Evolutionary conservation across 306 rosid species (phyloP).

Genomic region (Cucurbita ficifolia): DNA sequence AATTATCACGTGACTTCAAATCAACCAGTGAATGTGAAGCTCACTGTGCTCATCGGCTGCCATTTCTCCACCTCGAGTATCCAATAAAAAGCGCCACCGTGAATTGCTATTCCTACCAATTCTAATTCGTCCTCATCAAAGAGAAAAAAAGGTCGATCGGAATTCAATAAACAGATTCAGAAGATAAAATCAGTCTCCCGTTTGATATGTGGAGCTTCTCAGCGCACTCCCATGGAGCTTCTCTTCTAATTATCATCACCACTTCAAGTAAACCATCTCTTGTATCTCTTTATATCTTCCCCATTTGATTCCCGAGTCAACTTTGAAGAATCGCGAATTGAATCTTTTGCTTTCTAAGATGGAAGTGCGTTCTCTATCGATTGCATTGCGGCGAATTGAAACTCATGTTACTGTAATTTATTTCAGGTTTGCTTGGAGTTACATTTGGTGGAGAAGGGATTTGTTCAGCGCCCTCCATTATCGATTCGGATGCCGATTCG

Average conservation of each 20-base stretch:
- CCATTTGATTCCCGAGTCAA: not conserved
- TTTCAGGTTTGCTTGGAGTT: conserved; percentile 40
- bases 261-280: not conserved
- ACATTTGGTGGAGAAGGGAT: conserved; percentile 37
- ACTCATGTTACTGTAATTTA: not conserved
- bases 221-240: not conserved
- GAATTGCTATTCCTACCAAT: not conserved
- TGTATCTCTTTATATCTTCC: not conserved
- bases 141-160: not conserved
- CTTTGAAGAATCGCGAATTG: not conserved
- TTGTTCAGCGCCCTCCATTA: conserved; percentile 55
- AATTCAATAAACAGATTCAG: not conserved
- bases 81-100: not conserved
- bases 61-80: not conserved
- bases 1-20: not conserved
- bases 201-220: conserved; percentile 1
- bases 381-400: not conserved
- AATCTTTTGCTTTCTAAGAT: not conserved
- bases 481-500: conserved; percentile 19
- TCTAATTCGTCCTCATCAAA: not conserved
- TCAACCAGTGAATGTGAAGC: not conserved
- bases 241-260: not conserved
- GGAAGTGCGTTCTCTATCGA: not conserved
- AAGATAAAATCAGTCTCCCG: not conserved
- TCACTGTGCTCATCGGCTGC: not conserved